Percentiles rank a stretch among this genome's conserved stretches.
These are phyloP conservation scores for Trichoderma koningii DNA, from an alignment of 2,329 filamentous ascomycete genomes.

Conservation along the genomic window DNA sequence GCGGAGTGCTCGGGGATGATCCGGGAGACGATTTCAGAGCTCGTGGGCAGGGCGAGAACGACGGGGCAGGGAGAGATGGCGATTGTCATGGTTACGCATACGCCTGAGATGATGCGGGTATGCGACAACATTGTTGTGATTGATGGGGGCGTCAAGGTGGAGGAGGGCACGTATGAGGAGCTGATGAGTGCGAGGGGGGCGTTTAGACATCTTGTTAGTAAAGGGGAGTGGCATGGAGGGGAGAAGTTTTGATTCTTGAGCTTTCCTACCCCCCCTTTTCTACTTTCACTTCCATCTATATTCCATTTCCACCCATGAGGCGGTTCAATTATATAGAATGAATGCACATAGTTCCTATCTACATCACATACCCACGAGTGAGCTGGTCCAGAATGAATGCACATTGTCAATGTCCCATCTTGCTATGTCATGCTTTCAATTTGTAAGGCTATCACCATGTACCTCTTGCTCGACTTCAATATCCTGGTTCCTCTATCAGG, in stretches of 20 bases:
- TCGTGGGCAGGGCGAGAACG: conserved; percentile 46
- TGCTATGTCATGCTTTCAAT: too few relatives aligned
- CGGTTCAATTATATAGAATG: too few relatives aligned
- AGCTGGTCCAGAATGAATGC: too few relatives aligned
- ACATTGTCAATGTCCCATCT: too few relatives aligned
- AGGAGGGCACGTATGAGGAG: conserved; percentile 66
- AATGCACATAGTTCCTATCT: too few relatives aligned
- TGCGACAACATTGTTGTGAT: conserved; percentile 74
- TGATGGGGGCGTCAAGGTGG: conserved; percentile 65
- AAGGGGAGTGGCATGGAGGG: conserved; percentile 32
- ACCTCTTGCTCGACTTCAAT: too few relatives aligned
- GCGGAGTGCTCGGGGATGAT: conserved; percentile 65
- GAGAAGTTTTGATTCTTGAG: not conserved
- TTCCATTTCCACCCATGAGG: not conserved
- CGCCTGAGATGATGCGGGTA: conserved; percentile 80
- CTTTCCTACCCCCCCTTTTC: not conserved
- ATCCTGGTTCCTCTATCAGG: too few relatives aligned
- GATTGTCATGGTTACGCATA: conserved; percentile 81
- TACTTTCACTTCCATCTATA: not conserved
- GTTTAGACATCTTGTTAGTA: conserved; percentile 52
- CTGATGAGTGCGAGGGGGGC: conserved; percentile 51
- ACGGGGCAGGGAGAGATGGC: conserved; percentile 52
- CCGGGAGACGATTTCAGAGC: conserved; percentile 58
- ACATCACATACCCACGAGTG: too few relatives aligned
- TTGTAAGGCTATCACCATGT: too few relatives aligned